Evolutionary conservation across 163 green algal species (phyloP), one percentile per base, ranked within the genome.

Genomic region (Scenedesmus sp.): DNA sequence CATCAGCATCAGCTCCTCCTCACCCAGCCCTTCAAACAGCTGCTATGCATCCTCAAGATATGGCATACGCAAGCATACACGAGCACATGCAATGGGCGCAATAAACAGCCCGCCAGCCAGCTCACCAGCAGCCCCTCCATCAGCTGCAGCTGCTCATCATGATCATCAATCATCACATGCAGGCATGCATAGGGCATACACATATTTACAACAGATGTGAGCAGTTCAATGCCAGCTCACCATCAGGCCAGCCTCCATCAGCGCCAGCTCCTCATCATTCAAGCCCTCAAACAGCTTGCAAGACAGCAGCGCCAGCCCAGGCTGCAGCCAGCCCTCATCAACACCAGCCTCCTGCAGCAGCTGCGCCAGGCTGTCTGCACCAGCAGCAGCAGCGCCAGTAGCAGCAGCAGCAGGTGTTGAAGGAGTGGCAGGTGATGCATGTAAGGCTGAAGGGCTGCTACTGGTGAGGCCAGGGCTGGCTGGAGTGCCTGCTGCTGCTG

Each of bases 261-360:
- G n/a, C 12, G 79, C n/a, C 10, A 59, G n/a, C 85, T 89, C 62
- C 15, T 89, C 64, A 52, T 57, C n/a, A 16, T n/a, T 67, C 10
- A 89, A 64, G 2, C 85, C 46, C 0, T 46, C 62, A 56, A 89
- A 89, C 85, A 89, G 64, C 85, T 82, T 54, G 34, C 8, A 16
- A 4, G 60, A 82, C 64, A 89, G 64, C 64, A 89, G 10, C 64
- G 74, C 15, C 85, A 89, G 85, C 4, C 62, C 62, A 73, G 64
- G 64, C 56, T 7, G 7, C 86, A 90, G 66, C 86, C 86, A 90
- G 2, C 56, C 46, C 73, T 84, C 52, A 52, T 56, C 6, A 6
- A 90, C 86, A 46, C 86, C 86, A 34, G 86, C 66, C 2, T 10
- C 67, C 26, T 70, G 20, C 26, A 90, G 86, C 86, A 90, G 86